These are phyloP conservation scores for Cucurbita pepo DNA, from an alignment of 306 rosid species.

Conservation along the genomic window DNA sequence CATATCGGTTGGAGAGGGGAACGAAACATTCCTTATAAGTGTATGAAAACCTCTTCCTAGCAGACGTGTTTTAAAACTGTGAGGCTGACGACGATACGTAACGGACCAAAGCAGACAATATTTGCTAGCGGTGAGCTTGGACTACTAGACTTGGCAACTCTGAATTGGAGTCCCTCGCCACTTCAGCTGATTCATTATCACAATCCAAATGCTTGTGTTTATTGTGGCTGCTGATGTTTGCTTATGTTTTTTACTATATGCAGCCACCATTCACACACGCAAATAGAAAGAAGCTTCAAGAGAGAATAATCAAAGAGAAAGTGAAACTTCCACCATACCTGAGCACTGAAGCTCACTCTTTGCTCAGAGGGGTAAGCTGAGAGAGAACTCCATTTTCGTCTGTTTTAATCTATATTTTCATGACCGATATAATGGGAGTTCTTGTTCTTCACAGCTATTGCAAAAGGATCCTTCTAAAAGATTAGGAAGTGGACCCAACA, in stretches of 20 bases:
- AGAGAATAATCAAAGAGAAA: constrained; percentile 77
- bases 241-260: constrained; percentile 7
- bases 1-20: too few species aligned
- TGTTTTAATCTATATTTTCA: neutral
- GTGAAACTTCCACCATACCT: constrained; percentile 71
- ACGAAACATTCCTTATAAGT: too few species aligned
- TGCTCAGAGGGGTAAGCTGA: constrained; percentile 81
- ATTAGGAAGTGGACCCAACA: constrained; percentile 69
- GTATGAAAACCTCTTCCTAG: too few species aligned
- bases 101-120: too few species aligned
- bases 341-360: constrained; percentile 70
- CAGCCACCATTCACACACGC: constrained; percentile 80
- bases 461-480: constrained; percentile 76
- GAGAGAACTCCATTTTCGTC: neutral
- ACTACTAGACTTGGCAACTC: too few species aligned
- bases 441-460: constrained; percentile 36
- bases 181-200: neutral
- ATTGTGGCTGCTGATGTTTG: neutral
- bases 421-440: neutral
- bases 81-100: too few species aligned
- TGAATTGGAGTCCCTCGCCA: neutral
- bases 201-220: neutral
- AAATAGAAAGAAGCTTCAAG: constrained; percentile 90
- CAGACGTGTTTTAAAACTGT: too few species aligned
- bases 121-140: too few species aligned